Base-by-base conservation (phyloP, 768 basidiomycete genomes). In the Polyporus arcularius region DNA sequence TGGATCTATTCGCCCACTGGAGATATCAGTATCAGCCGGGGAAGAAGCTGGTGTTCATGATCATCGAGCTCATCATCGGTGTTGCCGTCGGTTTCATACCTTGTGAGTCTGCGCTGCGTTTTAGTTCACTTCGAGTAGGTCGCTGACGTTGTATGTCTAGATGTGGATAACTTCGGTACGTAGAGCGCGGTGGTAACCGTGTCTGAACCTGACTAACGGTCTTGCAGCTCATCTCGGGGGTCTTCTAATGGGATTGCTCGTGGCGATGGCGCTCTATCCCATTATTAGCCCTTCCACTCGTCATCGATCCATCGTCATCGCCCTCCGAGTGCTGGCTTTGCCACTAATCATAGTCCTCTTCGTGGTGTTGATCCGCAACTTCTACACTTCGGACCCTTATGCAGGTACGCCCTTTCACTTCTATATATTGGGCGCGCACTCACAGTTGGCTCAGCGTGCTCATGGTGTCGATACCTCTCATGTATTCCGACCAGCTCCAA, bases 1-100 rank as follows among this genome's bases (percentile, higher is more conserved):
- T 96, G 8, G 96, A 96, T 70, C 78, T 98, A 14, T 80, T 94
- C 42, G 87, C 94, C 3, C 96, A 98, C 69, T 98, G 96, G 96
- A 82, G 84, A 67, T 89, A 94, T 68, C 87, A 94, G 55, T 87
- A 91, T 69, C 81, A 86, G 59, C 97, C 96, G 10, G 85, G 83
- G 16, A 82, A 86, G 60, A 94, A 85, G 92, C 82, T 97, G 12
- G 77, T 89, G 35, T 88, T 90, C 73, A 88, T 97, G 85, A 80
- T 87, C 12, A 78, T 97, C 55, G 96, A 98, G 70, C 81, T 98
- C n/a, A 63, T 90, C 28, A 81, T 98, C 45, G 95, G 94, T 53
- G 76, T 97, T 55, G 94, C 85, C 0, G 80, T 96, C 53, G 94
- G 93, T 28, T 92, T 86, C 67, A 86, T 92, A 51, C 90, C 92